Conservation (phyloP, 2,329 filamentous ascomycete genomes). For the Paramyrothecium sp. region DNA sequence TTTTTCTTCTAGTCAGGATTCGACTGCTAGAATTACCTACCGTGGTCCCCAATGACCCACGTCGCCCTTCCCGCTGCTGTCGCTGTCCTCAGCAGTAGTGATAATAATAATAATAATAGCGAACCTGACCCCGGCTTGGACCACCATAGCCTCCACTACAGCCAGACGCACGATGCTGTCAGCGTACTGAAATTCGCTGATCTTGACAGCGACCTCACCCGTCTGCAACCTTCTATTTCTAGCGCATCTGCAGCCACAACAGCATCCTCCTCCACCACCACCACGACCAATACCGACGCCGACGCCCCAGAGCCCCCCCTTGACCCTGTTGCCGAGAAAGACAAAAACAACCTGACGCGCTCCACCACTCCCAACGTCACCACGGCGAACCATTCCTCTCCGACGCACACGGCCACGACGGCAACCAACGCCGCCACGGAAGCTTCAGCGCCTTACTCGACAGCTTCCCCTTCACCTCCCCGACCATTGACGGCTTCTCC, state of each 20-base stretch:
- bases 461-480: background rate
- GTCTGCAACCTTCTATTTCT: background rate
- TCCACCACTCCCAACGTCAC: conserved; percentile 4
- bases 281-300: background rate
- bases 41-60: background rate
- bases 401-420: conserved; percentile 2
- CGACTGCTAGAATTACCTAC: no score
- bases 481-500: background rate
- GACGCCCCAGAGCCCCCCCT: background rate
- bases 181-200: conserved; percentile 1
- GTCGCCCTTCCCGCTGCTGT: conserved; percentile 6
- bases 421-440: conserved; percentile 2
- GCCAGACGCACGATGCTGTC: background rate
- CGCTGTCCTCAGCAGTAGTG: conserved; percentile 7
- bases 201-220: background rate
- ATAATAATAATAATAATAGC: background rate
- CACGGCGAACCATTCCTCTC: background rate
- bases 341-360: background rate
- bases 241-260: background rate
- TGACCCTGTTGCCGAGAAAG: background rate
- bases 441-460: background rate
- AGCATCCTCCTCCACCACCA: no score
- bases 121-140: background rate
- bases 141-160: background rate
- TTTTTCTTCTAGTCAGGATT: no score